Base-by-base conservation (phyloP, 306 rosid genomes). In the Echinosophora koreensis region DNA sequence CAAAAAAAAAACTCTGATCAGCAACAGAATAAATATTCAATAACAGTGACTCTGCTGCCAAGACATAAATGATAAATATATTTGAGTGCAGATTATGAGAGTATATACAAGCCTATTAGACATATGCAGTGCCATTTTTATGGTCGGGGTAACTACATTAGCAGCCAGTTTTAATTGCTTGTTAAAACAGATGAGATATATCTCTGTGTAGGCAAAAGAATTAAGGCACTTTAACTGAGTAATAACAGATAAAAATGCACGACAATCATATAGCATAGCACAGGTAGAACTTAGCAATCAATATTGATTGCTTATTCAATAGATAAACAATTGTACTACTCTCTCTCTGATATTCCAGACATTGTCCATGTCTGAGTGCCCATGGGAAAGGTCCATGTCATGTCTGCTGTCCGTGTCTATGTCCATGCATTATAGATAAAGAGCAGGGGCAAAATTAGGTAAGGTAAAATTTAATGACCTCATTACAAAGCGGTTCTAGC, bases 401-500 rank as follows among this genome's bases (percentile, higher is more conserved):
- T 30, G 32, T 30, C 32, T 30, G 3, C 3, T 30, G 32, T 30
- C 32, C 3, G 3, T 30, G 32, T 30, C 32, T 3, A 30, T 30
- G 32, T 3, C 22, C 22, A 22, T 22, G 22, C 22, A 22, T 22
- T 22, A 30, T 30, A 30, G 32, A 30, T 2, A 30, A 80, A 15
- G 32, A 38, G 32, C 42, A 17, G 28, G 68, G 56, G 49, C 28
- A 65, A 39, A 69, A 78, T 42, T 39, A 68, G 65, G 70, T 13
- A 75, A 42, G 44, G 41, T 52, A 76, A 59, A 80, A 73, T 42
- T 5, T 46, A 84, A 73, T 66, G 46, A 94, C 98, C 98, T 92
- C 90, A 3, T 82, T 77, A 73, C 97, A 89, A 79, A 91, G 98
- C 52, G 97, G 97, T 80, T 92, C 93, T 79, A 95, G 89, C 64